Base-by-base conservation (phyloP, 805 yeast genomes). In the Kuraishia cidri region DNA sequence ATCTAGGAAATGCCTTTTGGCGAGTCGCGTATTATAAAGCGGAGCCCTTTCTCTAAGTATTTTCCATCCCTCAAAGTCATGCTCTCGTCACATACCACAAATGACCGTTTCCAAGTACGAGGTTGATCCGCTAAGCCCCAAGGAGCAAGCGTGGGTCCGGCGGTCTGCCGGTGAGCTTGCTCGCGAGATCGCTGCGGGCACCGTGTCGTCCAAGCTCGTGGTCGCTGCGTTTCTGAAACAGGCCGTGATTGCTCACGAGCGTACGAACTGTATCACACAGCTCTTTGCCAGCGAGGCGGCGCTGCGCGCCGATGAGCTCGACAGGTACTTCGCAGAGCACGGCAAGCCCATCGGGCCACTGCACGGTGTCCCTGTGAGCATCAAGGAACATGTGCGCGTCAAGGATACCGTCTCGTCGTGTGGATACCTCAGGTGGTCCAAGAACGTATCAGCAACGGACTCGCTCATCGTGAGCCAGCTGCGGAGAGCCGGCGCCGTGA, bases 341-440 rank as follows among this genome's bases (percentile, higher is more conserved):
- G 73, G 73, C 3, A 52, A 65, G 32, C 56, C 72, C 0, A 50
- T 70, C 19, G 77, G 77, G 29, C 75, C 79, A 1, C 58, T 76
- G 35, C 80, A 79, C 28, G 83, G 84, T 2, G 50, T 77, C 41
- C 82, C 83, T 5, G 56, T 77, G 30, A 72, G 81, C 1, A 50
- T 76, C 34, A 77, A 77, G 46, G 84, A 76, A 40, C 75, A 76
- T 29, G 64, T 73, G 48, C 61, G 64, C 36, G 69, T 61, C 44
- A 63, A 58, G 33, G 79, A 70, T 19, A 69, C 61, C 38, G 62
- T 68, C 42, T 74, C 80, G 66, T 63, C 6, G 47, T 45, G 42
- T 66, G 69, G 9, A 75, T 73, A 8, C 54, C 65, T 12, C 52
- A 66, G 3, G 46, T 72, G 29, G 61, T 58, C n/a, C 34, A 54